Conservation (phyloP, 2,329 filamentous ascomycete species). For the Microdochium nivale region DNA sequence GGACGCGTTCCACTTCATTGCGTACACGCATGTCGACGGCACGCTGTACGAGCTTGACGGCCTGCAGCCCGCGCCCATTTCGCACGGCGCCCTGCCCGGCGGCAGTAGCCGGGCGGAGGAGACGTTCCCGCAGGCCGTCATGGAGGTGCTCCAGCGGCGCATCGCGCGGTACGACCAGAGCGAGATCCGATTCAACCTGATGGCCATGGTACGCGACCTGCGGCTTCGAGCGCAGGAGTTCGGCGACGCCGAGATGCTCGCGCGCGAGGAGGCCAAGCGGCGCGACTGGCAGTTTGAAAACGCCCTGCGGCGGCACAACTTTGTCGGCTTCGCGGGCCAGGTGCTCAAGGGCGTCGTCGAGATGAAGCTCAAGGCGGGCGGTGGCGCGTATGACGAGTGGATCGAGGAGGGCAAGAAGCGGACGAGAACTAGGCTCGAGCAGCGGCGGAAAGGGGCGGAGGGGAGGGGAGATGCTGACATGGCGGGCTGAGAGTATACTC, state of each 20-base stretch:
- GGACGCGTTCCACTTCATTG: conserved; percentile 96
- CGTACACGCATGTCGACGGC: conserved; percentile 75
- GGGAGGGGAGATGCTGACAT: conserved; percentile 33
- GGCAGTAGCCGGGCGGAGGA: conserved; percentile 17
- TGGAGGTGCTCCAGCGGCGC: conserved; percentile 76
- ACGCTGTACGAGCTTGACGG: conserved; percentile 92
- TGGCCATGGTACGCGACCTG: conserved; percentile 84
- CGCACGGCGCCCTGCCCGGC: conserved; percentile 66
- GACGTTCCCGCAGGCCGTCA: conserved; percentile 71
- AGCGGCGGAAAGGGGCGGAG: conserved; percentile 24
- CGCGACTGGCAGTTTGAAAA: conserved; percentile 93
- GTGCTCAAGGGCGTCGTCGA: conserved; percentile 79
- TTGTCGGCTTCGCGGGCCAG: conserved; percentile 90
- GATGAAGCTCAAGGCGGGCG: conserved; percentile 59
- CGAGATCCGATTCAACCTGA: conserved; percentile 92
- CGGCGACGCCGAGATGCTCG: conserved; percentile 71
- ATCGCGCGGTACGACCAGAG: conserved; percentile 75
- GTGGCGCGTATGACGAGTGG: conserved; percentile 63
- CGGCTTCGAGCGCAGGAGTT: conserved; percentile 69
- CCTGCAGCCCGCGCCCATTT: conserved; percentile 84
- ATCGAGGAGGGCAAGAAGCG: conserved; percentile 57
- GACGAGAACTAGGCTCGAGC: conserved; percentile 35
- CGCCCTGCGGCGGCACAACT: conserved; percentile 83
- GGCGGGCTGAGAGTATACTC: conserved; percentile 19
- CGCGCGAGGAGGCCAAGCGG: conserved; percentile 75